Conservation (phyloP, 306 rosid genomes). For the Dalbergia cochinchinensis region DNA sequence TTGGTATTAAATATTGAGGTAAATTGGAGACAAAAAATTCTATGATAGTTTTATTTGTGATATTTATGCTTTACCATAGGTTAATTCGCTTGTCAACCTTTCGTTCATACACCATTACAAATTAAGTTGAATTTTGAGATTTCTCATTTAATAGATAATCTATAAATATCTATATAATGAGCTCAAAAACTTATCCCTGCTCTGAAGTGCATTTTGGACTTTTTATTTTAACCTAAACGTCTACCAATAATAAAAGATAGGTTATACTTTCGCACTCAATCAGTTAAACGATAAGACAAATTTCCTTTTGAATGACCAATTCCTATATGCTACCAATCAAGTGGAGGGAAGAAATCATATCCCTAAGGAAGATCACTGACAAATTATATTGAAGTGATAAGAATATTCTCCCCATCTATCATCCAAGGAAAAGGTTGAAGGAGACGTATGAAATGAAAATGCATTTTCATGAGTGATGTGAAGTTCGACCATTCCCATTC, state of each 20-base stretch:
- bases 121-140: too few species aligned
- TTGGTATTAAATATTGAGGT: slow-evolving; percentile 13
- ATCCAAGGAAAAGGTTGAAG: not conserved
- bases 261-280: not conserved
- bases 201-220: not conserved
- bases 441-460: not conserved
- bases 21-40: not conserved
- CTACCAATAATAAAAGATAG: too few species aligned
- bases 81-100: too few species aligned
- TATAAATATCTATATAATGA: too few species aligned
- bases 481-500: not conserved
- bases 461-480: not conserved
- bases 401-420: slow-evolving; percentile 21
- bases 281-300: not conserved
- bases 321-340: slow-evolving; percentile 3
- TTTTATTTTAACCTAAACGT: too few species aligned
- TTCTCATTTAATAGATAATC: too few species aligned
- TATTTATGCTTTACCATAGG: too few species aligned
- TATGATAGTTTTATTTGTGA: too few species aligned
- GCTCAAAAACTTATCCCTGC: too few species aligned
- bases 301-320: not conserved
- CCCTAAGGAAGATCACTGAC: not conserved
- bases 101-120: too few species aligned
- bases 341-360: not conserved
- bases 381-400: not conserved